Evolutionary conservation across 129 eudicot genomes (phyloP).

Genomic region (Chrysanthemum lavandulifolium): DNA sequence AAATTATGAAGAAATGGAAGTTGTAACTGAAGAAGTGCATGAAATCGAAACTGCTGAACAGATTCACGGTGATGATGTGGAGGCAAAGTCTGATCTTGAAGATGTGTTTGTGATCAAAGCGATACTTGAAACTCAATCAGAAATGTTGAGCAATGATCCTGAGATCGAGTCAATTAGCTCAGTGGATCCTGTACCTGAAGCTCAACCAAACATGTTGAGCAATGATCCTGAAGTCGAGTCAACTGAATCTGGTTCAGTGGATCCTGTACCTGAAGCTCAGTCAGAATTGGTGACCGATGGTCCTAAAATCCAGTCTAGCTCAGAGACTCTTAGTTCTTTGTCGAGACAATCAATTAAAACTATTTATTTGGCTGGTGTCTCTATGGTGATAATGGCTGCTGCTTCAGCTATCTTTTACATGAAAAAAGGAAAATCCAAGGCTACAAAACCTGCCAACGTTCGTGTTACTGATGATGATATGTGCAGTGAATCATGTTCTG

Average conservation of each 20-base stretch:
- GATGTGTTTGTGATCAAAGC: slow-evolving; percentile 21
- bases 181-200: slow-evolving; percentile 23
- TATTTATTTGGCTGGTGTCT: slow-evolving; percentile 27
- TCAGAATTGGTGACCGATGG: slow-evolving; percentile 16
- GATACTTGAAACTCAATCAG: neutral
- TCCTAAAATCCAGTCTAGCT: slow-evolving; percentile 22
- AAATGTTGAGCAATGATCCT: slow-evolving; percentile 6
- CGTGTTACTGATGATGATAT: slow-evolving; percentile 38
- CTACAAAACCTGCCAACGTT: slow-evolving; percentile 3
- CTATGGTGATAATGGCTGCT: slow-evolving; percentile 27
- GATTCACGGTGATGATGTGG: slow-evolving; percentile 6
- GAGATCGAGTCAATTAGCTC: slow-evolving; percentile 1
- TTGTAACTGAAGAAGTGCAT: slow-evolving; percentile 17
- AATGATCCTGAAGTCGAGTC: slow-evolving; percentile 28
- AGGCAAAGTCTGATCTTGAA: slow-evolving; percentile 21
- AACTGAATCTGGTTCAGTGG: slow-evolving; percentile 17
- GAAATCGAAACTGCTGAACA: slow-evolving; percentile 16
- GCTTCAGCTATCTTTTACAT: slow-evolving; percentile 15
- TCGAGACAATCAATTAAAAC: slow-evolving; percentile 10
- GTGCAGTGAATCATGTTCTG: slow-evolving; percentile 50
- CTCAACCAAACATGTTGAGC: slow-evolving; percentile 9
- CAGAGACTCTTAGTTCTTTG: slow-evolving; percentile 19
- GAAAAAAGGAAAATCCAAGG: slow-evolving; percentile 22
- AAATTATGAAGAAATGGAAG: slow-evolving; percentile 28
- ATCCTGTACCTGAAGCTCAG: slow-evolving; percentile 15